Conservation (phyloP, 1,139 yeast genomes). For the Diutina siamensis region DNA sequence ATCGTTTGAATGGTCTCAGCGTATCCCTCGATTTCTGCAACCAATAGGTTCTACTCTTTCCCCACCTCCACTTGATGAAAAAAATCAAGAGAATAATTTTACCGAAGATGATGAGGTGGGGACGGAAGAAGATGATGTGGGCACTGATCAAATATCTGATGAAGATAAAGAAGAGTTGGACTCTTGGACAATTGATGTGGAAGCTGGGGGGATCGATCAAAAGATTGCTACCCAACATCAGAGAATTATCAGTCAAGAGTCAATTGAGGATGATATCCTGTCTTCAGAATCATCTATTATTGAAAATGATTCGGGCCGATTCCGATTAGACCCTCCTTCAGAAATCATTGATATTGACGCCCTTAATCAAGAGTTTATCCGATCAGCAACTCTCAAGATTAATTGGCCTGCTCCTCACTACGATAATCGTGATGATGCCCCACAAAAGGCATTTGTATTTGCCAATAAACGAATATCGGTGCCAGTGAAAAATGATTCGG, state of each 20-base stretch:
- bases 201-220: neutral
- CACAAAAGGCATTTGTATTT: slow-evolving; percentile 43
- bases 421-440: slow-evolving; percentile 39
- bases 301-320: neutral
- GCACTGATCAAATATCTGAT: neutral
- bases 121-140: too few relatives aligned
- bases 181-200: neutral
- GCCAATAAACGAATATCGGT: slow-evolving; percentile 54
- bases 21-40: neutral
- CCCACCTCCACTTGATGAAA: too few relatives aligned
- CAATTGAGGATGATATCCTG: neutral
- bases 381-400: slow-evolving; percentile 35
- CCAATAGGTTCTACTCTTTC: too few relatives aligned
- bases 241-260: too few relatives aligned
- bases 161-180: neutral
- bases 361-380: neutral
- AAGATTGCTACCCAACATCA: neutral
- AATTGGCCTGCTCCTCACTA: slow-evolving; percentile 57
- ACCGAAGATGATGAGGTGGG: neutral
- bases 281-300: too few relatives aligned
- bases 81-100: neutral
- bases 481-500: slow-evolving; percentile 11
- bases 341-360: neutral
- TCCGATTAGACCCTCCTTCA: neutral
- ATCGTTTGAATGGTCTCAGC: neutral